Evolutionary conservation across 1,139 yeast species (phyloP).

Genomic region (Magnusiomyces ingens): DNA sequence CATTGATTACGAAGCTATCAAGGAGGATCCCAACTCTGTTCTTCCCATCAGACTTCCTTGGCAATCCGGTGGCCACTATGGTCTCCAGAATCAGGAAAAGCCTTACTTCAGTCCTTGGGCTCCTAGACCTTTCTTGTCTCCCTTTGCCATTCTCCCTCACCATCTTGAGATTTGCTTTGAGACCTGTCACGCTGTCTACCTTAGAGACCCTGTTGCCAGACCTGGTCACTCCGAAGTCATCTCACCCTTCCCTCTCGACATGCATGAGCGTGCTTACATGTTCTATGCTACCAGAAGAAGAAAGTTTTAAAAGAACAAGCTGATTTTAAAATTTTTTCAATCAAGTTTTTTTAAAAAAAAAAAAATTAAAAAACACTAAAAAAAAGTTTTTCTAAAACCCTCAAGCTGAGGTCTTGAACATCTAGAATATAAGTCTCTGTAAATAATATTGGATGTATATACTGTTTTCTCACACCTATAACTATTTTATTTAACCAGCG

Average conservation of each 20-base stretch:
- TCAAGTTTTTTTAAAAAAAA: background rate
- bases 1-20: constrained; percentile 47
- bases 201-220: constrained; percentile 95
- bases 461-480: background rate
- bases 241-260: constrained; percentile 75
- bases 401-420: no score
- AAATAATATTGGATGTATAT: no score
- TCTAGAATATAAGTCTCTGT: no score
- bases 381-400: background rate
- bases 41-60: constrained; percentile 29
- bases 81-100: constrained; percentile 68
- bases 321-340: background rate
- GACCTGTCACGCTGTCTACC: constrained; percentile 90
- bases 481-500: constrained; percentile 37
- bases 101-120: constrained; percentile 95
- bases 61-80: constrained; percentile 54
- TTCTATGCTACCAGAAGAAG: constrained; percentile 65
- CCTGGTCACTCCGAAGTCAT: constrained; percentile 97
- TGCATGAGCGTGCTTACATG: constrained; percentile 94
- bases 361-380: background rate
- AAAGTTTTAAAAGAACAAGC: constrained; percentile 15
- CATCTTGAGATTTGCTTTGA: constrained; percentile 85
- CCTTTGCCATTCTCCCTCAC: constrained; percentile 85
- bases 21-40: constrained; percentile 45
- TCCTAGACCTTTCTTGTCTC: constrained; percentile 88